These are phyloP conservation scores for Corylus heterophylla DNA, from an alignment of 306 rosid genomes.

Conservation along the genomic window DNA sequence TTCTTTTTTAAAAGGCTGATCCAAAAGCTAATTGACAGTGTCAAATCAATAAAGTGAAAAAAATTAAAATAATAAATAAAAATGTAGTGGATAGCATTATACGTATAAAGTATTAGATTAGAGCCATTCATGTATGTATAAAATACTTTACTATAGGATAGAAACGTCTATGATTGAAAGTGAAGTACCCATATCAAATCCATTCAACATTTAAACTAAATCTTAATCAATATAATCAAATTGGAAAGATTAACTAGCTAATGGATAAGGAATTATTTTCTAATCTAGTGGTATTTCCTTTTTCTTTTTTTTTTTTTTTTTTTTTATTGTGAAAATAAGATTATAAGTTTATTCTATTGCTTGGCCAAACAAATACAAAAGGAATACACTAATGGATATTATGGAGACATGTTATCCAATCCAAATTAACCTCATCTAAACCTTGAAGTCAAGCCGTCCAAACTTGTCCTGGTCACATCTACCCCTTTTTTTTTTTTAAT, in stretches of 20 bases:
- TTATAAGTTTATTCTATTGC: not conserved
- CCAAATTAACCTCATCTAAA: not conserved
- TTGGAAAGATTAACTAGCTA: not conserved
- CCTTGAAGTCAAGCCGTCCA: not conserved
- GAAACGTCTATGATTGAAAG: no score
- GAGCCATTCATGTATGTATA: no score
- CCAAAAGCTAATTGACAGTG: no score
- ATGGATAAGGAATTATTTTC: not conserved
- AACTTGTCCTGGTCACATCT: not conserved
- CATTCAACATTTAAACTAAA: no score
- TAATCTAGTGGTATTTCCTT: not conserved
- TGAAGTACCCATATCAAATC: no score
- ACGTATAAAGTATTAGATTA: no score
- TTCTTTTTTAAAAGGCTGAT: no score
- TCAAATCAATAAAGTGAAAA: not conserved
- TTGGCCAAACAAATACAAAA: not conserved
- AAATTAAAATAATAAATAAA: no score
- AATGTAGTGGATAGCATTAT: no score
- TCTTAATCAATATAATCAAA: not conserved
- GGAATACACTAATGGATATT: not conserved
- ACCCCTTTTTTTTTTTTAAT: not conserved
- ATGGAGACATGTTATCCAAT: not conserved
- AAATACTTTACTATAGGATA: no score
- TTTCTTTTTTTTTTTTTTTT: not conserved
- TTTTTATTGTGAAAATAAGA: not conserved